Evolutionary conservation across 129 eudicot genomes (phyloP).

Genomic region (Centaurea solstitialis): DNA sequence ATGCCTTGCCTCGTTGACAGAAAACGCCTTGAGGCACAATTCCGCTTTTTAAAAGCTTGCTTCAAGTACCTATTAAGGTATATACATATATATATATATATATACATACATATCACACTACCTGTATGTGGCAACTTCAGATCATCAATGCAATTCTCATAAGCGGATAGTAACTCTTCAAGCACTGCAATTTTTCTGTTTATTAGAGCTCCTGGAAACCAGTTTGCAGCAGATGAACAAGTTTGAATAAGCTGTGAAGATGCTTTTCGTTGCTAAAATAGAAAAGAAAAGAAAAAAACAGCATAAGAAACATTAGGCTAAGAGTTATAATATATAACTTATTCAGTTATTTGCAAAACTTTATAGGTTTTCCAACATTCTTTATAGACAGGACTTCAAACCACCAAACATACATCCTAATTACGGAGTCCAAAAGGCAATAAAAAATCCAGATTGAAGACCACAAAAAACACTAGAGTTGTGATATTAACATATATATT

Average conservation of each 20-base stretch:
- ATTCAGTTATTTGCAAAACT: neutral
- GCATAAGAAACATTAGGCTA: constrained; percentile 5
- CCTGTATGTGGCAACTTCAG: constrained; percentile 24
- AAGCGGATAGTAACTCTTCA: constrained; percentile 1
- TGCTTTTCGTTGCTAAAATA: constrained; percentile 13
- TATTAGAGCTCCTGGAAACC: neutral
- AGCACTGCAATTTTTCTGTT: neutral
- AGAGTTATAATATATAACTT: neutral
- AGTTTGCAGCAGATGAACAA: neutral
- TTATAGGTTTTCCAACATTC: neutral
- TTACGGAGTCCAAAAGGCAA: neutral
- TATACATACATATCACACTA: neutral
- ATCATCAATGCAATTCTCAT: constrained; percentile 1
- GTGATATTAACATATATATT: neutral
- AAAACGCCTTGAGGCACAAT: too few relatives aligned
- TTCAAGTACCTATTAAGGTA: neutral
- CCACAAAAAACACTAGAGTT: neutral
- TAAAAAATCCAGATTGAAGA: neutral
- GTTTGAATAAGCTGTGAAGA: constrained; percentile 12
- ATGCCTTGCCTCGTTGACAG: too few relatives aligned
- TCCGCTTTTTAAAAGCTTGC: too few relatives aligned
- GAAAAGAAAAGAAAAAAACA: neutral
- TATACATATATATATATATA: too few relatives aligned
- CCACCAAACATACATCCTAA: neutral
- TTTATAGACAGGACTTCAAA: neutral